A percentile compares a stretch with the other conserved stretches of the same genome.
Evolutionary conservation across 176 grass and related monocot genomes (phyloP).

Genomic region (Canna indica): DNA sequence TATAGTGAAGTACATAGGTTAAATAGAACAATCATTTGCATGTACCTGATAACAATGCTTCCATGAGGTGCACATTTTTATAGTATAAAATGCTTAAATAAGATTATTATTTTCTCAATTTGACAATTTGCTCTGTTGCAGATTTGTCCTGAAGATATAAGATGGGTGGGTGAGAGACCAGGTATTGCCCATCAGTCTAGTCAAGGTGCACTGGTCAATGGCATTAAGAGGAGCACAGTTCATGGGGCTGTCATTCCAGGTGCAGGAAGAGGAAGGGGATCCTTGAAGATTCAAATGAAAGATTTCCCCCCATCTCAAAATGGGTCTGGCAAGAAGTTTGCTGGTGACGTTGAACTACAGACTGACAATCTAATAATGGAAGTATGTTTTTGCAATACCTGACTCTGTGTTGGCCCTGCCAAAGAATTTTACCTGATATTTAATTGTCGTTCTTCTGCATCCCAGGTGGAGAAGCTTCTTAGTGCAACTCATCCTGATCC

Average conservation of each 20-base stretch:
- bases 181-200: not conserved
- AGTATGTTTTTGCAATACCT: constrained; percentile 30
- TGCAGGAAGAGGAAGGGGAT: not conserved
- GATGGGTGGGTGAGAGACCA: not conserved
- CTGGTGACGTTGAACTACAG: not conserved
- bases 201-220: not conserved
- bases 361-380: constrained; percentile 9
- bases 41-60: not conserved
- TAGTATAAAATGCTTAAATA: not conserved
- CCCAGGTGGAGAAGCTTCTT: constrained; percentile 85
- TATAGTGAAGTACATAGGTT: too few relatives aligned
- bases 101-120: not conserved
- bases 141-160: constrained; percentile 3
- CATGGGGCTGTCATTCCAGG: not conserved
- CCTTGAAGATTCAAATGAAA: not conserved
- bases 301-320: not conserved
- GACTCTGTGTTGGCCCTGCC: constrained; percentile 2
- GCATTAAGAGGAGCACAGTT: not conserved
- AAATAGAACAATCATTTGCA: too few relatives aligned
- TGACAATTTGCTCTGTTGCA: not conserved
- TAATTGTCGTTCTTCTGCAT: not conserved
- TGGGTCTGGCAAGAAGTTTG: not conserved
- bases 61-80: not conserved
- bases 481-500: constrained; percentile 58
- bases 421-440: constrained; percentile 1